Base-by-base conservation (phyloP, 768 basidiomycete genomes). In the Leucosporidium yakuticum region DNA sequence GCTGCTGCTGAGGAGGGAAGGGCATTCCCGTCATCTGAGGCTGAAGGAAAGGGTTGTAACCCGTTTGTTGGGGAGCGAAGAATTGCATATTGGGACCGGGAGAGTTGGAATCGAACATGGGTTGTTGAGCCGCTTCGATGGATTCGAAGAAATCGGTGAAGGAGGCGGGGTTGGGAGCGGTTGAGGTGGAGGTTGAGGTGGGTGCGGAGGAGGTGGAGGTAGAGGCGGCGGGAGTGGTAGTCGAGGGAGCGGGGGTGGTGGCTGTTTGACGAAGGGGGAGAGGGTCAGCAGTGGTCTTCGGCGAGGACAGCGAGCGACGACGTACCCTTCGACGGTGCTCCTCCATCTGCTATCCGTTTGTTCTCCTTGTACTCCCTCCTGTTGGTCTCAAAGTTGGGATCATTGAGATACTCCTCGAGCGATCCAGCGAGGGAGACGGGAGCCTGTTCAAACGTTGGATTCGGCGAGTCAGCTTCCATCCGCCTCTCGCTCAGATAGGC, bases 331-430 rank as follows among this genome's bases (percentile, higher is more conserved):
- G 39, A 44, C 2, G 69, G 65, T 4, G 70, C 19, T 1, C 72
- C 73, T 14, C 76, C 76, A 32, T 89, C 89, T 4, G 84, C 83
- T 4, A 84, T 82, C 8, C 82, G 83, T 78, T 90, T 90, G 77
- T 86, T 91, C 29, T 86, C 82, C 79, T 84, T 92, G 80, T 99
- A 97, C 76, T 98, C 96, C 14, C 88, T 81, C 69, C 95, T 81
- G 78, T 97, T 98, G 79, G 90, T 87, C 78, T 98, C 96, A 74
- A 99, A 99, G 76, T 92, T 92, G 29, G 94, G 90, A 79, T 99
- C 96, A 65, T 91, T 87, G 60, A 99, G 83, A 77, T 98, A 99
- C 76, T 98, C 95, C 77, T 98, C 89, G 36, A 99, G 83, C 25
- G 96, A 86, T 47, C 87, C 87, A 9, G 90, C 95, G n/a, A 99